Percentiles rank a stretch among this genome's conserved stretches.
Conservation (phyloP, 352 stramenopile species). For the Phytophthora uliginosa region DNA sequence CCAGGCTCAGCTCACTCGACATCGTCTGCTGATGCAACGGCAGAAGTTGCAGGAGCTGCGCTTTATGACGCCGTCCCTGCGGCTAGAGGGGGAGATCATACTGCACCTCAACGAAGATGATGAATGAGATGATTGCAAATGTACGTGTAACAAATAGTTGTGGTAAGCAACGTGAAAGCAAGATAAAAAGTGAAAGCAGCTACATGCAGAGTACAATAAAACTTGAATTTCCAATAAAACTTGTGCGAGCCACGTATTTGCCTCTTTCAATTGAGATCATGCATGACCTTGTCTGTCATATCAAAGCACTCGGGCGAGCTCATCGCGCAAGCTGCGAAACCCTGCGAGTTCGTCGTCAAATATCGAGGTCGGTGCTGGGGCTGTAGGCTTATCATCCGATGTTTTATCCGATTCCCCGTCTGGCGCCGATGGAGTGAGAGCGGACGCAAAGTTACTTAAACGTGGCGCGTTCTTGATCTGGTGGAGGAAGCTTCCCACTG, state of each 20-base stretch:
- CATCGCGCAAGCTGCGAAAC: constrained; percentile 76
- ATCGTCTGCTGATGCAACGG: constrained; percentile 5
- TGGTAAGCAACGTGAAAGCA: background rate
- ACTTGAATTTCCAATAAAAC: background rate
- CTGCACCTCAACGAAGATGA: background rate
- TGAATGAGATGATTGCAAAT: too few relatives aligned
- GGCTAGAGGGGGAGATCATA: constrained; percentile 11
- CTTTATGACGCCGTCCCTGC: constrained; percentile 21
- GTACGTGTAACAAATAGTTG: background rate
- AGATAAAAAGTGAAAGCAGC: too few relatives aligned
- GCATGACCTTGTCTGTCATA: background rate
- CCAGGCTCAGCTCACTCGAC: constrained; percentile 10
- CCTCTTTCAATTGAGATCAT: constrained; percentile 3
- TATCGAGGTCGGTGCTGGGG: constrained; percentile 20
- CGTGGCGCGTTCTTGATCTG: constrained; percentile 84
- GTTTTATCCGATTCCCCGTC: constrained; percentile 3
- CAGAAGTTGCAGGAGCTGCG: constrained; percentile 23
- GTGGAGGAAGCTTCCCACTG: constrained; percentile 82
- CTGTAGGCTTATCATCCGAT: background rate
- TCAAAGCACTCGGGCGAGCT: constrained; percentile 58
- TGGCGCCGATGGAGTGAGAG: background rate
- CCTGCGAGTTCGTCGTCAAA: constrained; percentile 85
- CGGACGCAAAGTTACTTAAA: constrained; percentile 31
- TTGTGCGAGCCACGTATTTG: background rate
- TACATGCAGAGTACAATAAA: background rate